These are phyloP conservation scores for Arthrobotrys pseudoclavata DNA, from an alignment of 2,329 filamentous ascomycete genomes.

Conservation along the genomic window DNA sequence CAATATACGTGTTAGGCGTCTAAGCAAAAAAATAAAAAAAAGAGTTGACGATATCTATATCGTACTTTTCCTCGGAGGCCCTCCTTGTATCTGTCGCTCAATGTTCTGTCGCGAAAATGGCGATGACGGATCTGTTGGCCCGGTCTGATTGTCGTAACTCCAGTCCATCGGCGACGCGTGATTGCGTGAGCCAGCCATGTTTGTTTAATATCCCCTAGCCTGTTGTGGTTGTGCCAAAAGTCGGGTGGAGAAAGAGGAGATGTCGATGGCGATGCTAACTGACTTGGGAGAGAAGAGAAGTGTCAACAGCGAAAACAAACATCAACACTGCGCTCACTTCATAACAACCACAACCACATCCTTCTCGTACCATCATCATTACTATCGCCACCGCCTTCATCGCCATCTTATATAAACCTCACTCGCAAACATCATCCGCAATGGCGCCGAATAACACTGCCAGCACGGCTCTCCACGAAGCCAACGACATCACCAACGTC, in stretches of 20 bases:
- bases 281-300: not conserved
- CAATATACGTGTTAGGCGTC: constrained; percentile 18
- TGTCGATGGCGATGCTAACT: not conserved
- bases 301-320: constrained; percentile 37
- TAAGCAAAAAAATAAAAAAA: too few relatives aligned
- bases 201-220: not conserved
- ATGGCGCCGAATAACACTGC: constrained; percentile 42
- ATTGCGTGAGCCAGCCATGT: constrained; percentile 63
- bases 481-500: constrained; percentile 88
- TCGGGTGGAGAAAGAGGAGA: not conserved
- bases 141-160: constrained; percentile 69
- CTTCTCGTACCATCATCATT: not conserved
- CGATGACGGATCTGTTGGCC: constrained; percentile 68
- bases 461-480: constrained; percentile 76
- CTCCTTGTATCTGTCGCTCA: constrained; percentile 66
- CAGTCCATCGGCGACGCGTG: constrained; percentile 71
- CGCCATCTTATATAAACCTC: not conserved
- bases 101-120: constrained; percentile 66
- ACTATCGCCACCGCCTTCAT: constrained; percentile 2
- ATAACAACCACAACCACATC: constrained; percentile 37
- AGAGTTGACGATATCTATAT: not conserved
- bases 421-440: not conserved
- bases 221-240: not conserved
- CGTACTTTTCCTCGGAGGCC: constrained; percentile 53
- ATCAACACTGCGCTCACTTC: constrained; percentile 24